phyloP scores from a whole-genome alignment of 768 basidiomycete genomes.

The Calocybe indica region DNA sequence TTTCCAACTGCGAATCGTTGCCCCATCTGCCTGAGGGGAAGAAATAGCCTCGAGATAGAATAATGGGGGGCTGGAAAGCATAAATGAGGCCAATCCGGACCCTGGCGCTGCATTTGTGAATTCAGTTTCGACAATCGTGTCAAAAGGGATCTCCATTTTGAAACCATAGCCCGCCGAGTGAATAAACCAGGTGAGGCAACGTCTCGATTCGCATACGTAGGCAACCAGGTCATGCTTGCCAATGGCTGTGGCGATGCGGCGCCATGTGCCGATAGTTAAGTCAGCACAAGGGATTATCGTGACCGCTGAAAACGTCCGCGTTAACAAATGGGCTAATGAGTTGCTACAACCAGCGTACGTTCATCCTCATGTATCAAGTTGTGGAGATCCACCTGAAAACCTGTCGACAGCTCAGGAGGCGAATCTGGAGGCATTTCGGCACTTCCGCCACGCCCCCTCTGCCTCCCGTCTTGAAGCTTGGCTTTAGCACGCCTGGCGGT shows the following conservation, averaged over 20 bases:
- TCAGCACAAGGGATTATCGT: conserved; percentile 73
- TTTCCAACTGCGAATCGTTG: conserved; percentile 47
- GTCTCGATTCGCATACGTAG: conserved; percentile 64
- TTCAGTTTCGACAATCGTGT: conserved; percentile 50
- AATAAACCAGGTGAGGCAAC: conserved; percentile 75
- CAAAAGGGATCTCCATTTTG: conserved; percentile 82
- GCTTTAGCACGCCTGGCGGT: conserved; percentile 70
- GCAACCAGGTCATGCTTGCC: conserved; percentile 65
- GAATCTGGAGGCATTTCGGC: conserved; percentile 37
- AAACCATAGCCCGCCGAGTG: conserved; percentile 66
- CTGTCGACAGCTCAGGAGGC: conserved; percentile 45
- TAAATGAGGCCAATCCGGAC: conserved; percentile 54
- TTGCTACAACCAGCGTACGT: conserved; percentile 39
- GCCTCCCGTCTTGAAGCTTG: conserved; percentile 60
- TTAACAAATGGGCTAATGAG: conserved; percentile 2
- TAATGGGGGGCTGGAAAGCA: conserved; percentile 58
- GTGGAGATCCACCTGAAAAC: conserved; percentile 55
- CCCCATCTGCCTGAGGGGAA: conserved; percentile 22
- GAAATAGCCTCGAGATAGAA: conserved; percentile 59
- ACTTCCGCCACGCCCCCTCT: conserved; percentile 27
- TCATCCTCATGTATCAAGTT: conserved; percentile 70
- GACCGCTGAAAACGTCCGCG: conserved; percentile 41
- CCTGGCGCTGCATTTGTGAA: conserved; percentile 51
- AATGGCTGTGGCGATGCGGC: conserved; percentile 54
- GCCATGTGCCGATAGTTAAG: conserved; percentile 74